A percentile compares a stretch with the other conserved stretches of the same genome.
Conservation (phyloP, 164 flowering plant species). For the Tetracentron sinense region DNA sequence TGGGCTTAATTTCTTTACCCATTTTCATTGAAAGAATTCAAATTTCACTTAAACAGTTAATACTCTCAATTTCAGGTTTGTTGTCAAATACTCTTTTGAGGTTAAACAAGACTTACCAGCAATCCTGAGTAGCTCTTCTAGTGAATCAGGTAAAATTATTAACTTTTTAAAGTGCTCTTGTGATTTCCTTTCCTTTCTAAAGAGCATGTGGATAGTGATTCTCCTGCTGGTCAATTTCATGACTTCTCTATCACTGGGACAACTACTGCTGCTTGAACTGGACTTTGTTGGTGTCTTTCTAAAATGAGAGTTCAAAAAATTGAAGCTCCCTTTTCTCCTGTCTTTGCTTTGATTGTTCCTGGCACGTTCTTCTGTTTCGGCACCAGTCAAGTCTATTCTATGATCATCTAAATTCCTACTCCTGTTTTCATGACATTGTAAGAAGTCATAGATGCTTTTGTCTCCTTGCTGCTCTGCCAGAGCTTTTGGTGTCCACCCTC, state of each 20-base stretch:
- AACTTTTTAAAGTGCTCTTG: conserved; percentile 45
- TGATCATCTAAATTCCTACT: conserved; percentile 29
- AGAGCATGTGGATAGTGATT: conserved; percentile 62
- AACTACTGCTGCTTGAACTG: conserved; percentile 20
- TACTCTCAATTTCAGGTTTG: conserved; percentile 21
- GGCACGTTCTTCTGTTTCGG: conserved; percentile 16
- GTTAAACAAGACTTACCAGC: conserved; percentile 84
- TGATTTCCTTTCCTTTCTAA: conserved; percentile 24
- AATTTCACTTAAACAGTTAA: not conserved
- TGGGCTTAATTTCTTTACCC: not conserved
- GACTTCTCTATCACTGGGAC: conserved; percentile 13
- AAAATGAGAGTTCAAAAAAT: conserved; percentile 8
- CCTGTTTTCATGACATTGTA: conserved; percentile 30
- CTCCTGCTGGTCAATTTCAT: conserved; percentile 39
- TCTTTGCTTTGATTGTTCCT: conserved; percentile 15
- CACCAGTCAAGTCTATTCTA: conserved; percentile 28
- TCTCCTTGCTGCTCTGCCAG: conserved; percentile 37
- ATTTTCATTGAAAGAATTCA: not conserved
- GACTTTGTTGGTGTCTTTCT: conserved; percentile 12
- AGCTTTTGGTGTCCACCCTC: conserved; percentile 45
- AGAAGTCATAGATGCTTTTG: conserved; percentile 34
- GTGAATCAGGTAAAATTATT: conserved; percentile 69
- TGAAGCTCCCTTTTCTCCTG: conserved; percentile 3
- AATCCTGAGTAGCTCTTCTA: conserved; percentile 63
- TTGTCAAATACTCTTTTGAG: conserved; percentile 10